phyloP scores from a whole-genome alignment of 345 rosid genomes.

The Trapa bicornis region DNA sequence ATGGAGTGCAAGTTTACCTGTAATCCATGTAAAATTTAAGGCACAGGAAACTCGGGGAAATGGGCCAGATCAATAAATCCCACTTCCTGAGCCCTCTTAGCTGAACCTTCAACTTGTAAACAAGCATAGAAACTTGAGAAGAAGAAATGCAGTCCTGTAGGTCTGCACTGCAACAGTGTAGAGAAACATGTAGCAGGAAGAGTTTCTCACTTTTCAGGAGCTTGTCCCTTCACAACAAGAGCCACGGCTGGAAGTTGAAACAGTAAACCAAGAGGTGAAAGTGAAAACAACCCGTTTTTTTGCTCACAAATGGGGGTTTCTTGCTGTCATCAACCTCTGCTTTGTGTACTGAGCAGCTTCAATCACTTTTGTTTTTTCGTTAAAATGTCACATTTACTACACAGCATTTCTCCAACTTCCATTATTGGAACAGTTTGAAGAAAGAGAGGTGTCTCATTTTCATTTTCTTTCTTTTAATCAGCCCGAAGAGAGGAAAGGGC shows the following conservation, averaged over 20 bases:
- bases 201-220: slow-evolving; percentile 22
- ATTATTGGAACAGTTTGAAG: too few relatives aligned
- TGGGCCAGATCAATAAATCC: slow-evolving; percentile 75
- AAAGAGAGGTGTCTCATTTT: too few relatives aligned
- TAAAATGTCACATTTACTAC: too few relatives aligned
- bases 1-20: slow-evolving; percentile 34
- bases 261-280: slow-evolving; percentile 48
- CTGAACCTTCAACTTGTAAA: slow-evolving; percentile 70
- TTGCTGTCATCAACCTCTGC: slow-evolving; percentile 56
- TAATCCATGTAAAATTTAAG: slow-evolving; percentile 75
- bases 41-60: slow-evolving; percentile 95
- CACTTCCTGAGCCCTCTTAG: slow-evolving; percentile 73
- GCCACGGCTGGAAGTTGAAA: slow-evolving; percentile 29
- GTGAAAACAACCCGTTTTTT: slow-evolving; percentile 79
- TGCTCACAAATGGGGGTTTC: slow-evolving; percentile 44
- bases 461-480: too few relatives aligned
- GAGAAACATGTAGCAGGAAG: slow-evolving; percentile 54
- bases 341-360: slow-evolving; percentile 28
- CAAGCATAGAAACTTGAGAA: slow-evolving; percentile 59
- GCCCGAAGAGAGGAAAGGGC: too few relatives aligned
- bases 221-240: slow-evolving; percentile 37
- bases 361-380: too few relatives aligned
- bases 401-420: too few relatives aligned
- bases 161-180: slow-evolving; percentile 65
- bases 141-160: slow-evolving; percentile 59